Evolutionary conservation across 2,329 filamentous ascomycete species (phyloP).

Genomic region (Lasiodiplodia citricola): DNA sequence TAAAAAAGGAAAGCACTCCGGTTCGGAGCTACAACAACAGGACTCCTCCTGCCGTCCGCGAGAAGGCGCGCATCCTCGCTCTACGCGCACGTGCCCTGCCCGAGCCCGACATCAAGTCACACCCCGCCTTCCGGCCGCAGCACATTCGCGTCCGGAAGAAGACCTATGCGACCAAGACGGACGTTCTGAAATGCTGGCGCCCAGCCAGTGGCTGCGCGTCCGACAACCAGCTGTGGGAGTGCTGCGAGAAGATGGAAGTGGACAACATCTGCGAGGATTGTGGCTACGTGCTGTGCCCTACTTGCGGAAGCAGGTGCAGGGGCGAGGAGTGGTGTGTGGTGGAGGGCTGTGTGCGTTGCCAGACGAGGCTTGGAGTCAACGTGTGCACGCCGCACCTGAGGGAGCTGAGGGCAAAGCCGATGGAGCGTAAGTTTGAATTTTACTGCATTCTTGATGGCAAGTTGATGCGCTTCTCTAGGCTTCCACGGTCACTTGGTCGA

Average conservation of each 20-base stretch:
- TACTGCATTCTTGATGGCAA: not conserved
- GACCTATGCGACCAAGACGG: not conserved
- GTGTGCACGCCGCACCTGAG: constrained; percentile 16
- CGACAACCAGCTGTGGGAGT: not conserved
- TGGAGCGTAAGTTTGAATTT: not conserved
- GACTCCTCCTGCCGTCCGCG: not conserved
- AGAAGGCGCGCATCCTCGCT: not conserved
- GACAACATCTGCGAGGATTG: constrained; percentile 20
- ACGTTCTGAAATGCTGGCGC: constrained; percentile 3
- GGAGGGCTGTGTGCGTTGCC: not conserved
- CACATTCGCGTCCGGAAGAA: not conserved
- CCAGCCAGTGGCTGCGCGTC: not conserved
- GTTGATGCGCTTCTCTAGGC: not conserved
- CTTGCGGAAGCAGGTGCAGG: constrained; percentile 12
- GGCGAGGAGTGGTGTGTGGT: constrained; percentile 17
- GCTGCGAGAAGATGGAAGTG: not conserved
- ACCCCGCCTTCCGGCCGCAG: constrained; percentile 2
- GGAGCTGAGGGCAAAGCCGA: not conserved
- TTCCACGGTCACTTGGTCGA: constrained; percentile 13
- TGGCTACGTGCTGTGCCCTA: constrained; percentile 4
- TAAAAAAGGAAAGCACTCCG: not conserved
- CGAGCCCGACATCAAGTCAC: not conserved
- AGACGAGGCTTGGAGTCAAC: constrained; percentile 13
- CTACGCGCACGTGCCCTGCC: constrained; percentile 1
- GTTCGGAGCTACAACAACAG: not conserved